Base-by-base conservation (phyloP, 2,329 filamentous ascomycete species). In the Trichoderma semiorbis region DNA sequence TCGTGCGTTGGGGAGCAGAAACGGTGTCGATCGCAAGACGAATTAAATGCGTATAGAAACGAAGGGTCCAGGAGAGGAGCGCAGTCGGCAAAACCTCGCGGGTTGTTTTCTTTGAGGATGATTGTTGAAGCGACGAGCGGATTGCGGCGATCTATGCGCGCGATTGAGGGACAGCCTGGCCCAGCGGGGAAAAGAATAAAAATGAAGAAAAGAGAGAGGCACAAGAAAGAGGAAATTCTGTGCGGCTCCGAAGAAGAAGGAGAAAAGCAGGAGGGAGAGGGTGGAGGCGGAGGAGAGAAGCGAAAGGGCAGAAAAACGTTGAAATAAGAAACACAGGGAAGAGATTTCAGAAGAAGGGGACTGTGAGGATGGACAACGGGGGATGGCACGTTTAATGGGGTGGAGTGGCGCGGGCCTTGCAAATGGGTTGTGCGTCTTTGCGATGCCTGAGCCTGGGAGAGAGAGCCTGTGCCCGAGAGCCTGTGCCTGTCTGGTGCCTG, bases 11-110 rank as follows among this genome's bases (percentile, higher is more conserved):
- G 18, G 43, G 10, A 21, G 43, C 39, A 30, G 53, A 26, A 43
- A 61, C 61, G 65, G 50, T 61, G 43, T 28, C 66, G 50, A 61
- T 72, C 71, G 71, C 66, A 21, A 65, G 34, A 73, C 60, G 72
- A 74, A 75, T 73, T 71, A 68, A 69, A 65, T 62, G 71, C 80
- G 80, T 80, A 81, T 80, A 77, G 81, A 82, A 84, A 84, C 81
- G 75, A 77, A 77, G 72, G 75, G 71, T 61, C 74, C 72, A 75
- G 72, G 32, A 73, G 75, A 76, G 75, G 71, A 75, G 73, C 77
- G 74, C 74, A 76, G 76, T 78, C 75, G 77, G 77, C 74, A 76
- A 74, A 76, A 74, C 72, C 75, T 76, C 69, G 74, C 69, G 71
- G 68, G 70, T 67, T 36, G 32, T 14, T 8, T 10, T 67, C 18